phyloP scores from a whole-genome alignment of 345 rosid genomes.

The Streptanthus diversifolius region DNA sequence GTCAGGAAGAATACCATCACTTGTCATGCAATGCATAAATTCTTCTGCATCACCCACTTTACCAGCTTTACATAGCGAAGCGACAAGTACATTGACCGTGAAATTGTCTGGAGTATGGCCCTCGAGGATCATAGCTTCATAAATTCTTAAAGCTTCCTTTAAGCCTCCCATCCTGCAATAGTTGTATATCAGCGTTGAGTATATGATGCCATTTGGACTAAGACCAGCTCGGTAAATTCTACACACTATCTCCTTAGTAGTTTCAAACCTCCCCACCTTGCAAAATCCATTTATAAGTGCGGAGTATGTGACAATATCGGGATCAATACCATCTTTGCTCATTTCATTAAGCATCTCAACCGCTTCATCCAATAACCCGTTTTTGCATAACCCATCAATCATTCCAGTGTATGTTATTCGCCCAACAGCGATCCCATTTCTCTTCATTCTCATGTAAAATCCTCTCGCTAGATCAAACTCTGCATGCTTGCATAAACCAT shows the following conservation, averaged over 20 bases:
- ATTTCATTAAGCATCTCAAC: conserved; percentile 49
- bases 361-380: conserved; percentile 58
- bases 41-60: conserved; percentile 60
- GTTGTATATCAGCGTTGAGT: conserved; percentile 56
- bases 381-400: conserved; percentile 74
- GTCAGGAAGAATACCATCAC: conserved; percentile 44
- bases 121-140: conserved; percentile 50
- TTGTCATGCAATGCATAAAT: conserved; percentile 55
- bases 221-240: conserved; percentile 63
- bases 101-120: conserved; percentile 50
- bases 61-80: conserved; percentile 68
- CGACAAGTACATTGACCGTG: conserved; percentile 50
- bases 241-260: conserved; percentile 59
- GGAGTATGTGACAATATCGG: conserved; percentile 75
- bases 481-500: conserved; percentile 63
- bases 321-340: conserved; percentile 54
- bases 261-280: conserved; percentile 43
- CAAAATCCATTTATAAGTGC: conserved; percentile 75
- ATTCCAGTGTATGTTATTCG: conserved; percentile 59
- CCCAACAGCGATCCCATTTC: conserved; percentile 47
- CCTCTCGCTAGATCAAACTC: conserved; percentile 56
- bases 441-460: conserved; percentile 65
- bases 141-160: conserved; percentile 56
- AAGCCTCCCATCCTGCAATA: conserved; percentile 50
- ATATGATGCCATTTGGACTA: conserved; percentile 54